Evolutionary conservation across 2,329 filamentous ascomycete species (phyloP).

Genomic region (Chaetomium globosum): DNA sequence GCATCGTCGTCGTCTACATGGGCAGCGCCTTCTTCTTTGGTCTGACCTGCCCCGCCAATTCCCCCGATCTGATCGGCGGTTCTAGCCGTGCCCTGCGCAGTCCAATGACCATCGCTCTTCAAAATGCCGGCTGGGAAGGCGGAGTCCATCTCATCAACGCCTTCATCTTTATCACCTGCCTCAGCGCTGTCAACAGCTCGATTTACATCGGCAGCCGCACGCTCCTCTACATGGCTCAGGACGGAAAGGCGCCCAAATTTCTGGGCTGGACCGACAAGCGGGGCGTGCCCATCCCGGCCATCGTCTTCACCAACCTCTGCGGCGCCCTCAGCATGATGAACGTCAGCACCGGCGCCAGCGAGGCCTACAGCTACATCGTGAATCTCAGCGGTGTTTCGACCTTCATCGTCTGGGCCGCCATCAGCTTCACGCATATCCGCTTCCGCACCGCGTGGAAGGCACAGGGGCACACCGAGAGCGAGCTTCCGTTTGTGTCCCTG

Average conservation of each 20-base stretch:
- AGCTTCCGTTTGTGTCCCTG: conserved; percentile 59
- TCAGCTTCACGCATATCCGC: conserved; percentile 71
- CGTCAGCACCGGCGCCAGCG: conserved; percentile 64
- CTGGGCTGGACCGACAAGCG: conserved; percentile 67
- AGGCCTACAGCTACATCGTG: conserved; percentile 70
- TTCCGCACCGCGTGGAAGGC: conserved; percentile 66
- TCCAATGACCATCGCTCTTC: conserved; percentile 73
- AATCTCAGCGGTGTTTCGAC: conserved; percentile 71
- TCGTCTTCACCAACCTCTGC: conserved; percentile 70
- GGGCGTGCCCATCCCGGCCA: conserved; percentile 63
- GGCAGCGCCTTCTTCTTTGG: conserved; percentile 75
- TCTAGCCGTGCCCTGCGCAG: conserved; percentile 66
- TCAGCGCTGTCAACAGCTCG: conserved; percentile 72
- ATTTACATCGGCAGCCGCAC: conserved; percentile 79
- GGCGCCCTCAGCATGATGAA: conserved; percentile 77
- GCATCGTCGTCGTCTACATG: conserved; percentile 66
- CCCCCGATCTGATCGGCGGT: conserved; percentile 63
- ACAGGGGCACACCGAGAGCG: conserved; percentile 58
- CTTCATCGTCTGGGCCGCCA: conserved; percentile 72
- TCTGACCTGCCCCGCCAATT: conserved; percentile 71
- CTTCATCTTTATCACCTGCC: conserved; percentile 72
- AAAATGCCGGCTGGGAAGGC: conserved; percentile 71
- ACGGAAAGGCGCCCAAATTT: conserved; percentile 69
- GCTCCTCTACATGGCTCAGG: conserved; percentile 74
- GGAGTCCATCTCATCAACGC: conserved; percentile 78